Evolutionary conservation across 345 rosid species (phyloP).

Genomic region (Eucalyptus cloeziana): DNA sequence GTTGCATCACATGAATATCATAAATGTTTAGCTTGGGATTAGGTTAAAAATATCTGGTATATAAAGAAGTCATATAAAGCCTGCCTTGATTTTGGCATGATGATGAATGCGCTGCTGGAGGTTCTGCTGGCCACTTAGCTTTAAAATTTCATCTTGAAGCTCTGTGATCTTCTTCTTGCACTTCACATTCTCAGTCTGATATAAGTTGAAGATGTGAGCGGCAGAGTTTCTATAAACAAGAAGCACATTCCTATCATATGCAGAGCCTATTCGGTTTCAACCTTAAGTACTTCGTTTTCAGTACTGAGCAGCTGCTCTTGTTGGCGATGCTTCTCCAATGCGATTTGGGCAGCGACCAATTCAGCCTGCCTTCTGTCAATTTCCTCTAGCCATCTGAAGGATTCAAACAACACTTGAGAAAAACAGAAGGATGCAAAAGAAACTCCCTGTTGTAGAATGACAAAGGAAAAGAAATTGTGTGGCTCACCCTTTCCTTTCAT

Average conservation of each 20-base stretch:
- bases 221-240: neutral
- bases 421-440: neutral
- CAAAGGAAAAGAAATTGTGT: neutral
- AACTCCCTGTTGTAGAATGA: neutral
- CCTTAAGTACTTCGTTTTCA: conserved; percentile 81
- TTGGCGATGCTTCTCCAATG: conserved; percentile 65
- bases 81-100: conserved; percentile 87
- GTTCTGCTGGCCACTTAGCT: conserved; percentile 81
- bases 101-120: conserved; percentile 88
- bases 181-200: conserved; percentile 54
- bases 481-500: conserved; percentile 78
- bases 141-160: conserved; percentile 73
- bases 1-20: conserved; percentile 1
- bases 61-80: neutral
- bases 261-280: conserved; percentile 1
- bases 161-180: conserved; percentile 51
- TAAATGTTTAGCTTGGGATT: neutral
- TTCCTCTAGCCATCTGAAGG: conserved; percentile 75
- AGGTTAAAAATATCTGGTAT: neutral
- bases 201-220: neutral
- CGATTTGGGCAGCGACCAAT: conserved; percentile 51
- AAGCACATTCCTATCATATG: neutral
- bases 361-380: conserved; percentile 72
- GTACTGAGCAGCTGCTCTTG: conserved; percentile 53
- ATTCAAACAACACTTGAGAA: neutral